Evolutionary conservation across 208 protist species (phyloP).

Genomic region (Acanthamoeba triangularis): DNA sequence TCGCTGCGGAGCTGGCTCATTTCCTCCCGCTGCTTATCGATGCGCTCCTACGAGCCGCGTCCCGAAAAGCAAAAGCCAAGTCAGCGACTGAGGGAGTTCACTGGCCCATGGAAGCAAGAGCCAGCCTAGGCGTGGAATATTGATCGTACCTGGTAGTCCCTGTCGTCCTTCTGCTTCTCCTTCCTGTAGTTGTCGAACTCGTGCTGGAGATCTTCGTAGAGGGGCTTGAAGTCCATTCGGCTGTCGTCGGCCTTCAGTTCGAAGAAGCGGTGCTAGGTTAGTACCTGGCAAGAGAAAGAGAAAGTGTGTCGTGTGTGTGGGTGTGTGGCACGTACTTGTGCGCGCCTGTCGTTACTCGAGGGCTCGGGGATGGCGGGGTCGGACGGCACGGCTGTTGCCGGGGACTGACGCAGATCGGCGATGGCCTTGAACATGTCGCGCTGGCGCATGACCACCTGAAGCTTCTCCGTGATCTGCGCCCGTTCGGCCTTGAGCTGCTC

Average conservation of each 20-base stretch:
- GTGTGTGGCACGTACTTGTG: not conserved
- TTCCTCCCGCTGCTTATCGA: slow-evolving; percentile 59
- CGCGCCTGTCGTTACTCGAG: not conserved
- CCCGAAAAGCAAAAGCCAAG: no score
- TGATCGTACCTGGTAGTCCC: slow-evolving; percentile 21
- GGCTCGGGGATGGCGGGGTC: slow-evolving; percentile 3
- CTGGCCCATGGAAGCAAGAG: no score
- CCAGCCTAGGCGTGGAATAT: no score
- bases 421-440: slow-evolving; percentile 57
- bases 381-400: not conserved
- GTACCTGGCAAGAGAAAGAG: not conserved
- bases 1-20: not conserved
- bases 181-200: slow-evolving; percentile 31
- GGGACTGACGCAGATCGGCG: not conserved
- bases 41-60: not conserved
- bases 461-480: slow-evolving; percentile 32
- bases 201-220: slow-evolving; percentile 31
- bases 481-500: slow-evolving; percentile 4
- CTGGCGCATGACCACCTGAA: slow-evolving; percentile 43
- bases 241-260: not conserved
- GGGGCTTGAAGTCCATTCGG: not conserved
- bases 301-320: no score
- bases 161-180: slow-evolving; percentile 65
- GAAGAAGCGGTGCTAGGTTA: not conserved
- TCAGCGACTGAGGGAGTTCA: no score